Evolutionary conservation across 2,329 filamentous ascomycete genomes (phyloP).

Genomic region (Neurospora sp.): DNA sequence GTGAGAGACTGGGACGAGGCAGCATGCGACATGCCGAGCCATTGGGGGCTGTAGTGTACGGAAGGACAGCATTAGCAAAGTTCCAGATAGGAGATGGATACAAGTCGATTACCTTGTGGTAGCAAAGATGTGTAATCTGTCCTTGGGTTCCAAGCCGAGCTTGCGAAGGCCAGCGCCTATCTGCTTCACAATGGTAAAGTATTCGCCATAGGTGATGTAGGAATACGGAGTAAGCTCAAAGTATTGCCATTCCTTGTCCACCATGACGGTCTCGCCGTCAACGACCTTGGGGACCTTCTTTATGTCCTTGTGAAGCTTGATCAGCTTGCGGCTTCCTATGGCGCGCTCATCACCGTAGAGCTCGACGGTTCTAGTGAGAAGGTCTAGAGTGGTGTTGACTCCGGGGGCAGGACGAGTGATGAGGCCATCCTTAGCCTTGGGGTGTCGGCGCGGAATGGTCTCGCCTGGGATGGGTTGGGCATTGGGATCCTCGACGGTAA

Average conservation of each 20-base stretch:
- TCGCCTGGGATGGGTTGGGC: constrained; percentile 65
- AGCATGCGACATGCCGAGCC: constrained; percentile 72
- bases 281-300: constrained; percentile 87
- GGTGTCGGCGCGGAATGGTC: constrained; percentile 72
- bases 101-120: constrained; percentile 54
- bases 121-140: constrained; percentile 73
- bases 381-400: constrained; percentile 68
- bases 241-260: constrained; percentile 87
- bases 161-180: constrained; percentile 66
- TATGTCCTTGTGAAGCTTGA: constrained; percentile 71
- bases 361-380: constrained; percentile 60
- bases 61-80: constrained; percentile 5
- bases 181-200: constrained; percentile 58
- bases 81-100: background rate
- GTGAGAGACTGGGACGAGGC: constrained; percentile 77
- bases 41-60: constrained; percentile 51
- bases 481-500: constrained; percentile 63
- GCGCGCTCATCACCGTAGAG: constrained; percentile 54
- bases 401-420: constrained; percentile 55
- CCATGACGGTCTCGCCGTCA: constrained; percentile 67
- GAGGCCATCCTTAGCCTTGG: constrained; percentile 61
- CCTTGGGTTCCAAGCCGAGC: constrained; percentile 57
- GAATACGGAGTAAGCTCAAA: constrained; percentile 74
- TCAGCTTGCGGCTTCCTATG: constrained; percentile 61
- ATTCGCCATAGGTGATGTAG: constrained; percentile 72